Base-by-base conservation (phyloP, 164 flowering plant species). In the Dillenia suffruticosa region DNA sequence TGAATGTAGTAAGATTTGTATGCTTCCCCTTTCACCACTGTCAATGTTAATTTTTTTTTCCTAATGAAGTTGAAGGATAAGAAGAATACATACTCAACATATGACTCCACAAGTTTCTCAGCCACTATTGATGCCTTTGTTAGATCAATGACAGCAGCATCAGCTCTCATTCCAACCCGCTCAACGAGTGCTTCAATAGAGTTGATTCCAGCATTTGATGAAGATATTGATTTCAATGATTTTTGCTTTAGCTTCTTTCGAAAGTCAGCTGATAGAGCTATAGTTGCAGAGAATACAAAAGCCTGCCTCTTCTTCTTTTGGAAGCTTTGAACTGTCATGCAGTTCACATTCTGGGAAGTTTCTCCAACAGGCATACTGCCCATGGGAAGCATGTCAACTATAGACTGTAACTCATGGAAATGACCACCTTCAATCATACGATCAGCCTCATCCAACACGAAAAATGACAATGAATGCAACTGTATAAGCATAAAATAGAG, bases 401-500 rank as follows among this genome's bases (percentile, higher is more conserved):
- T 90, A 56, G 93, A 90, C 67, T 90, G 95, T 74, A 92, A 73
- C 77, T 92, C 95, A 46, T 66, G 93, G 64, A 90, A 92, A 70
- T 92, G 98, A 2, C 98, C 98, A 69, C 67, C 72, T 75, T 92
- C 90, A 57, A 92, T 74, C 98, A 92, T 92, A 45, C 98, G 82
- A 78, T 92, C 98, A 67, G 98, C 98, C 80, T 92, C 96, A 66
- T 92, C 98, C 74, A 92, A 75, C 66, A 92, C 96, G 78, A 90
- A 92, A 73, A 92, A 92, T 44, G 98, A 92, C 66, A 92, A 67
- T 10, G 89, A 81, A 51, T 86, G 86, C 56, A 92, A 64, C 98
- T 92, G 93, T 76, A 81, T 60, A 63, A 71, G 49, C 13, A 66
- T 56, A 59, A 54, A 32, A 19, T 2, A 15, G 9, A 12, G 45